Evolutionary conservation across 352 stramenopile genomes (phyloP), one percentile per base, ranked within the genome.

Genomic region (Globisporangium parvum): DNA sequence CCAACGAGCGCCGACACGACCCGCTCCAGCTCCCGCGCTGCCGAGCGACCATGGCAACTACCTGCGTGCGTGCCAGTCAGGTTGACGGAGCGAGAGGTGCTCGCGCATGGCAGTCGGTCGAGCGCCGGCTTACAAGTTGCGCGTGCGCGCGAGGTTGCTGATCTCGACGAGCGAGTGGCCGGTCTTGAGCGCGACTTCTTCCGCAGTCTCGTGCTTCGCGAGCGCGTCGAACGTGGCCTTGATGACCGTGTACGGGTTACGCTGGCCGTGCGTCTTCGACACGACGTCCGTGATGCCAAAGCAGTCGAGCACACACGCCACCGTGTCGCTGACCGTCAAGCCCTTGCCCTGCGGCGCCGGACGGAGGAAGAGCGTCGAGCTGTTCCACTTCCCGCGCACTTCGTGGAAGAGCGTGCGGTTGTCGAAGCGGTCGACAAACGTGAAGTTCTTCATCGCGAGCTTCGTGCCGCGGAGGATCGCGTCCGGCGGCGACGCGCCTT

Each of bases 141-240:
- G 79, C 45, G 64, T 75, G 55, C 79, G 77, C 55, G 80, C 80
- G 47, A 92, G 63, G 49, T 81, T 89, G 64, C 75, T 91, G 62
- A 92, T 69, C 61, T 92, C 82, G 35, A 88, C 76, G 52, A 92
- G 77, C 46, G 77, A 89, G 66, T 89, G 77, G 63, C 81, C 95
- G 26, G 92, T 95, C 75, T 97, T 97, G 63, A 97, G 75, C 51
- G 93, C 90, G 66, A 98, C 91, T 51, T 97, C 85, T 61, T 98
- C 89, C 26, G 96, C 80, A 35, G 85, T 97, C 71, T 98, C 90
- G 71, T 98, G 95, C 62, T 96, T 97, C 63, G 85, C 67, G 31
- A 98, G 70, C 18, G 95, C 95, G 60, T 98, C 92, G 66, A 98
- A 98, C 26, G 93, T 98, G 17, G 95, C 93, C 62, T 92, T 88